Base-by-base conservation (phyloP, 352 stramenopile species). In the Phytophthora megakarya region DNA sequence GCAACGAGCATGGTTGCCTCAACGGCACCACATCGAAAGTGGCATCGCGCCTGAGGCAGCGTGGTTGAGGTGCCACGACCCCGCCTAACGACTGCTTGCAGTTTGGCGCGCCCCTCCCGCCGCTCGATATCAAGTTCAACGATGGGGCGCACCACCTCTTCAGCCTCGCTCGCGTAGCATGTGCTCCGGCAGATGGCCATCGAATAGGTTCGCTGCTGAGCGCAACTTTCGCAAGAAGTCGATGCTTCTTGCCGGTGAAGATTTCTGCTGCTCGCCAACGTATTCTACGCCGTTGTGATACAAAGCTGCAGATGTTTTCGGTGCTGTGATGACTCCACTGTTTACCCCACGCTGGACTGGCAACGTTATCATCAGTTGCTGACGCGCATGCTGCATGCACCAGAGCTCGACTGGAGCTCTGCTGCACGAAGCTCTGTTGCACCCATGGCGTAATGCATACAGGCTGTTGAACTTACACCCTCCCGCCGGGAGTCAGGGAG, bases 81-180 rank as follows among this genome's bases (percentile, higher is more conserved):
- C 19, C 5, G 37, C 38, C 32, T 5, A 58, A 48, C 64, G 39
- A 66, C 58, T 64, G 45, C 51, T 68, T 61, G 58, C 65, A 65
- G 51, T 64, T 59, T 46, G 38, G 37, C 18, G 22, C 40, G 39
- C 63, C 57, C 57, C 50, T 72, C 64, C 38, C 43, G 44, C 33
- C 21, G 50, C 42, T 61, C 35, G 18, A 50, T 40, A 50, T 69
- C 51, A 72, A 65, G 65, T 65, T 65, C 59, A 73, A 73, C 51
- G 65, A 73, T 69, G 59, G 59, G 65, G 45, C 19, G 61, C 45
- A 70, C 61, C 22, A 44, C 42, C 47, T 53, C 47, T 67, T 52
- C 49, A 57, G 56, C 16, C 32, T 33, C 11, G 53, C 18, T 35
- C 21, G 44, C 45, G 18, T 19, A 61, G 28, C 56, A 61, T 54